Evolutionary conservation across 495 filamentous ascomycete species (phyloP), one percentile per base, ranked within the genome.

Genomic region (Friedmanniomyces endolithicus): DNA sequence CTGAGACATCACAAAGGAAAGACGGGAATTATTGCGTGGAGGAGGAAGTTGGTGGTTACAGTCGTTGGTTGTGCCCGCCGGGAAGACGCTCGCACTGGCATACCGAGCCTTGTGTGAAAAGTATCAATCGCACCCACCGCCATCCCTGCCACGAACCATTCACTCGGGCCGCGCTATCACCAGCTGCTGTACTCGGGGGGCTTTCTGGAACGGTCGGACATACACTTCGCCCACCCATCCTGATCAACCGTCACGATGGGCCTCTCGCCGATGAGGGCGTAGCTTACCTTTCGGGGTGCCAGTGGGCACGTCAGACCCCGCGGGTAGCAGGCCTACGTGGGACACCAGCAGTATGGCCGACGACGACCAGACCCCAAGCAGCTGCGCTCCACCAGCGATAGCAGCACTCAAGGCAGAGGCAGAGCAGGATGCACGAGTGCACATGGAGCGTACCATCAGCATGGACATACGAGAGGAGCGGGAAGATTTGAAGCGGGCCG

Each of bases 401-500:
- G 70, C 70, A 49, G 77, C 79, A 59, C 61, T 82, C 52, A 71
- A 73, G 60, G 72, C 75, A 63, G 75, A 80, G 66, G 74, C 74
- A 11, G 62, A 68, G 57, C 63, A 67, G 56, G 66, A 70, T 55
- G 73, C 70, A 56, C 65, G 74, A 31, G 64, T 64, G 12, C 65
- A 71, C 22, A 78, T 83, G 75, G 75, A 75, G 58, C 75, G 84
- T 45, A 73, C 79, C 9, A 66, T 77, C 49, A 86, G 80, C 62
- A 75, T 80, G 65, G 73, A 85, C 59, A 85, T 87, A 60, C 78
- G 79, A 49, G 82, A 81, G 56, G 92, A 94, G 70, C 78, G 88
- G 50, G 86, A 94, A 67, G 92, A 96, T 65, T 77, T 98, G 63
- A 89, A 87, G 63, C 84, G 94, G 72, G 94, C 90, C 20, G 92